Percentiles rank a stretch among this genome's conserved stretches.
Evolutionary conservation across 129 eudicot species (phyloP).

Genomic region (Helichrysum umbraculigerum): DNA sequence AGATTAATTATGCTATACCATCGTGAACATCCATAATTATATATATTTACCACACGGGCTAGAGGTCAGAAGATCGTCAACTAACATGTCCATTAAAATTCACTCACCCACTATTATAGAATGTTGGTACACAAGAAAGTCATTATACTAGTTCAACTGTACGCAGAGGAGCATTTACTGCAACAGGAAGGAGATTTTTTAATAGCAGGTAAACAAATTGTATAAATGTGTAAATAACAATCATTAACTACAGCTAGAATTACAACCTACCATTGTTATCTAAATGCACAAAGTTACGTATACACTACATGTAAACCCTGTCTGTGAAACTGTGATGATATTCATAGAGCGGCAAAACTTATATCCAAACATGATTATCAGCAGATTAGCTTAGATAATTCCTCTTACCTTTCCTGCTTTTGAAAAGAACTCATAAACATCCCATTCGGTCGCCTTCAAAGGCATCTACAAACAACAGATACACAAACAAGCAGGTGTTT

Average conservation of each 20-base stretch:
- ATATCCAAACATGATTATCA: not conserved
- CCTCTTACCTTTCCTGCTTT: slow-evolving; percentile 41
- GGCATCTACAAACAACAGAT: slow-evolving; percentile 68
- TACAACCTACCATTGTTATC: not conserved
- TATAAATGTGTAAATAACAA: not conserved
- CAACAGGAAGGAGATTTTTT: slow-evolving; percentile 44
- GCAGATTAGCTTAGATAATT: not conserved
- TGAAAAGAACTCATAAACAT: slow-evolving; percentile 84
- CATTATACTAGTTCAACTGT: not conserved
- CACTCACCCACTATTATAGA: slow-evolving; percentile 47
- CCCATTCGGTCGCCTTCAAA: slow-evolving; percentile 87
- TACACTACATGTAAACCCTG: slow-evolving; percentile 13
- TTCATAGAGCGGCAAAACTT: not conserved
- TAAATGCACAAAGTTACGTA: slow-evolving; percentile 12
- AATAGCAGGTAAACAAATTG: slow-evolving; percentile 30
- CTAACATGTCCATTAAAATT: slow-evolving; percentile 34
- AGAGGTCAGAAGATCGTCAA: slow-evolving; percentile 8
- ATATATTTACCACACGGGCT: not conserved
- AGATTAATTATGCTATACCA: not conserved
- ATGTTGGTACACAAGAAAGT: slow-evolving; percentile 37
- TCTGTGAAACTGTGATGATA: slow-evolving; percentile 13
- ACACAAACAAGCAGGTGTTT: not conserved
- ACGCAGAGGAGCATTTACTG: slow-evolving; percentile 1
- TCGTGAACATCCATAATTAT: not conserved
- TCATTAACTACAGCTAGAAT: slow-evolving; percentile 7